phyloP scores from a whole-genome alignment of 1,139 yeast genomes.

The Sugiyamaella xylanicola region DNA sequence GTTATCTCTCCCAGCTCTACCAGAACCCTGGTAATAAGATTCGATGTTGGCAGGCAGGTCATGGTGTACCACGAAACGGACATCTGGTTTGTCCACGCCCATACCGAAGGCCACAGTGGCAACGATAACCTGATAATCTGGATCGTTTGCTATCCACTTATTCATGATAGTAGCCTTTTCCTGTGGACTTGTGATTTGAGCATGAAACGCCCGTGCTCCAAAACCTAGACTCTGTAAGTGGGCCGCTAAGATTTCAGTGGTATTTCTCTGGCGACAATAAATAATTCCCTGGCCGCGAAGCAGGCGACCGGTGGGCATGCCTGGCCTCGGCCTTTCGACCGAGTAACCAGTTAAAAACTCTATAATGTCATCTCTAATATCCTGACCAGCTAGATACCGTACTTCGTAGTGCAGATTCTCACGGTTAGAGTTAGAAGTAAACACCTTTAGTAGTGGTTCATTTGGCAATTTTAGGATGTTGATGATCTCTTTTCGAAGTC shows the following conservation, averaged over 20 bases:
- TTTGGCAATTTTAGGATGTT: conserved; percentile 29
- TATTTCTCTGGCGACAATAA: conserved; percentile 80
- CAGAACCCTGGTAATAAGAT: conserved; percentile 92
- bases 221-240: conserved; percentile 59
- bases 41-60: conserved; percentile 84
- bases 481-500: conserved; percentile 32
- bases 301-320: not conserved
- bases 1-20: conserved; percentile 95
- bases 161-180: conserved; percentile 65
- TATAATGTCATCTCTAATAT: conserved; percentile 55
- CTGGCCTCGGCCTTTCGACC: conserved; percentile 29
- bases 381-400: conserved; percentile 49
- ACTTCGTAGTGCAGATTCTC: conserved; percentile 78
- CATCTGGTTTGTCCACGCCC: conserved; percentile 96
- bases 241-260: conserved; percentile 74
- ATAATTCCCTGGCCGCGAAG: conserved; percentile 63
- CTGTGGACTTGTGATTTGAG: conserved; percentile 58
- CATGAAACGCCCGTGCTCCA: conserved; percentile 75
- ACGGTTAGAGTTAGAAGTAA: conserved; percentile 57
- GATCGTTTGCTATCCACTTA: conserved; percentile 57
- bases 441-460: conserved; percentile 24
- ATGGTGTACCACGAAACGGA: conserved; percentile 80
- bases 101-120: conserved; percentile 96
- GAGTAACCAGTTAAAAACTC: conserved; percentile 55
- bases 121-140: conserved; percentile 37